Conservation (phyloP, 2,329 filamentous ascomycete genomes). For the Fusarium sp. region DNA sequence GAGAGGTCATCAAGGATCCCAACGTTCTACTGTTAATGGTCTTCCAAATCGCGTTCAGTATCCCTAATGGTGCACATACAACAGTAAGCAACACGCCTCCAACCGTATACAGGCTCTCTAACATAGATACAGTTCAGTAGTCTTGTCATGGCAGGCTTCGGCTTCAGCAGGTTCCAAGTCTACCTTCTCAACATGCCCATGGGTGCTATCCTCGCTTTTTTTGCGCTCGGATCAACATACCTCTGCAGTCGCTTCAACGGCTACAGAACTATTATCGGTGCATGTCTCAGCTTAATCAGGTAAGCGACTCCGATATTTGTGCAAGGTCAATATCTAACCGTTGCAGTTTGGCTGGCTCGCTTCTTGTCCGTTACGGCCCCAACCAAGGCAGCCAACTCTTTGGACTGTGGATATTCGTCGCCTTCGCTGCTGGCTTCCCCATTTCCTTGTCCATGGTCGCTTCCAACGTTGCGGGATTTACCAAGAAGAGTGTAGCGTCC, state of each 20-base stretch:
- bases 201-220: slow-evolving; percentile 38
- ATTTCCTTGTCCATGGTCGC: slow-evolving; percentile 40
- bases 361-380: slow-evolving; percentile 38
- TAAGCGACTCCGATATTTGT: not conserved
- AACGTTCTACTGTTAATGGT: slow-evolving; percentile 43
- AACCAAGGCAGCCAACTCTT: slow-evolving; percentile 36
- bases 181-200: slow-evolving; percentile 45
- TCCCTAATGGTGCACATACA: slow-evolving; percentile 41
- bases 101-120: not conserved
- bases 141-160: slow-evolving; percentile 44
- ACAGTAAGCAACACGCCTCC: slow-evolving; percentile 3
- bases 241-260: slow-evolving; percentile 38
- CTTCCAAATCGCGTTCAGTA: slow-evolving; percentile 37
- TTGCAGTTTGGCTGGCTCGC: slow-evolving; percentile 31
- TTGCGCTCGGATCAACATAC: slow-evolving; percentile 35
- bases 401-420: slow-evolving; percentile 38
- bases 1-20: slow-evolving; percentile 36
- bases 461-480: slow-evolving; percentile 44
- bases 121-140: slow-evolving; percentile 40
- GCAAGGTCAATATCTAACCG: not conserved
- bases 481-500: slow-evolving; percentile 41
- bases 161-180: slow-evolving; percentile 37
- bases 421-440: slow-evolving; percentile 41
- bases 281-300: slow-evolving; percentile 39
- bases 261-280: slow-evolving; percentile 37